Evolutionary conservation across 306 rosid genomes (phyloP).

Genomic region (Astragalus glycyphyllos): DNA sequence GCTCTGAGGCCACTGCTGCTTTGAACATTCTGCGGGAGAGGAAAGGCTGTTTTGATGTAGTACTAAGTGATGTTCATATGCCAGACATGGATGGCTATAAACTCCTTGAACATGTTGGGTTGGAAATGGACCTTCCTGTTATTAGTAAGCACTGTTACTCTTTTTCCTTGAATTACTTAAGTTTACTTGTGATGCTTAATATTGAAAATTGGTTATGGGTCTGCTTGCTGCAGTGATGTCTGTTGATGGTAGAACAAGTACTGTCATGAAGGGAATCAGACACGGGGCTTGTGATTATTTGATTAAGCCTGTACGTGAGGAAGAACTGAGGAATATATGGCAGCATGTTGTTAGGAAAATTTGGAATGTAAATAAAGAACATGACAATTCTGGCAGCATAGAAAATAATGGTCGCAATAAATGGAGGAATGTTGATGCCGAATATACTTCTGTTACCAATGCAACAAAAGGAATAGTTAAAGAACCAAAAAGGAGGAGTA

Average conservation of each 20-base stretch:
- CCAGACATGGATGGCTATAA: slow-evolving; percentile 84
- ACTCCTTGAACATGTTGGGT: slow-evolving; percentile 75
- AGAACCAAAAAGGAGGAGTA: slow-evolving; percentile 64
- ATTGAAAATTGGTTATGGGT: slow-evolving; percentile 38
- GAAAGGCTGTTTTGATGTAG: slow-evolving; percentile 75
- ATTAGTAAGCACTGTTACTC: slow-evolving; percentile 59
- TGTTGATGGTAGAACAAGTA: slow-evolving; percentile 70
- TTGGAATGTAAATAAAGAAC: slow-evolving; percentile 63
- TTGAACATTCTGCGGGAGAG: slow-evolving; percentile 74
- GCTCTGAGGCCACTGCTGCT: slow-evolving; percentile 69
- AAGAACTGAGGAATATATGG: slow-evolving; percentile 79
- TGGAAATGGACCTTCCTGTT: slow-evolving; percentile 87
- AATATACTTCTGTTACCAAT: slow-evolving; percentile 60
- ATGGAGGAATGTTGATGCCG: slow-evolving; percentile 59
- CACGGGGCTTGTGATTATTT: slow-evolving; percentile 85
- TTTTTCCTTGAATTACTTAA: slow-evolving; percentile 12
- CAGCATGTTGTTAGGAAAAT: slow-evolving; percentile 73
- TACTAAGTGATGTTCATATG: slow-evolving; percentile 86
- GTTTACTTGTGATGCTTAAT: slow-evolving; percentile 5
- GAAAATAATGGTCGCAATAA: slow-evolving; percentile 60
- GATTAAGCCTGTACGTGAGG: slow-evolving; percentile 76
- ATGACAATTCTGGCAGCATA: slow-evolving; percentile 61
- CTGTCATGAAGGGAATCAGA: slow-evolving; percentile 72
- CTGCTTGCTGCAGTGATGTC: slow-evolving; percentile 73
- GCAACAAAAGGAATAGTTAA: slow-evolving; percentile 56